A percentile compares a stretch with the other conserved stretches of the same genome.
These are phyloP conservation scores for Brassica juncea DNA, from an alignment of 345 rosid species.

Conservation along the genomic window DNA sequence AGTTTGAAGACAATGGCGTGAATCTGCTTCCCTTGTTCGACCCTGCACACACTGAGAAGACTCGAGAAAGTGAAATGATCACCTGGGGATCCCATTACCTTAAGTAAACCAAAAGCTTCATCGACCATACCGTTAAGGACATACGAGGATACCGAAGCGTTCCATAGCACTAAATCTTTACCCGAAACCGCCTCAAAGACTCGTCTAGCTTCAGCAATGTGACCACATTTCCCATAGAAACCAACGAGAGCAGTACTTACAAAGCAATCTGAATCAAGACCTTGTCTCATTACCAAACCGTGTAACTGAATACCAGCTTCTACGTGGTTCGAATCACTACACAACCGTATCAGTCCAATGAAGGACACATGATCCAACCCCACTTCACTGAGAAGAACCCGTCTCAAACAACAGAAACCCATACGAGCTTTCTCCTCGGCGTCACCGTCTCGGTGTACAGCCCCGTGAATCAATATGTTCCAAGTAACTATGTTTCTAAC, in stretches of 20 bases:
- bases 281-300: conserved; percentile 53
- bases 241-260: conserved; percentile 52
- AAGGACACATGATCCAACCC: conserved; percentile 54
- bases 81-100: conserved; percentile 48
- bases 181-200: conserved; percentile 46
- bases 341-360: conserved; percentile 54
- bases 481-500: conserved; percentile 60
- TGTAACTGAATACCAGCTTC: conserved; percentile 57
- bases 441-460: conserved; percentile 19
- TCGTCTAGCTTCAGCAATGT: conserved; percentile 47
- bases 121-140: conserved; percentile 46
- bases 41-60: conserved; percentile 50
- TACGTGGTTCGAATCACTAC: conserved; percentile 42
- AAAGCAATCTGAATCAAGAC: conserved; percentile 47
- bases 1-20: conserved; percentile 52
- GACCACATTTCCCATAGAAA: conserved; percentile 72
- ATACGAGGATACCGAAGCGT: conserved; percentile 60
- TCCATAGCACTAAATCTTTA: conserved; percentile 66
- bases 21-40: conserved; percentile 55
- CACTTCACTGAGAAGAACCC: conserved; percentile 48
- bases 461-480: conserved; percentile 62
- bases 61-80: conserved; percentile 65
- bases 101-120: conserved; percentile 50
- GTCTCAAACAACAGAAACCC: conserved; percentile 46
- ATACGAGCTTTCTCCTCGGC: conserved; percentile 6